Base-by-base conservation (phyloP, 2,329 filamentous ascomycete genomes). In the Colletotrichum sublineola region DNA sequence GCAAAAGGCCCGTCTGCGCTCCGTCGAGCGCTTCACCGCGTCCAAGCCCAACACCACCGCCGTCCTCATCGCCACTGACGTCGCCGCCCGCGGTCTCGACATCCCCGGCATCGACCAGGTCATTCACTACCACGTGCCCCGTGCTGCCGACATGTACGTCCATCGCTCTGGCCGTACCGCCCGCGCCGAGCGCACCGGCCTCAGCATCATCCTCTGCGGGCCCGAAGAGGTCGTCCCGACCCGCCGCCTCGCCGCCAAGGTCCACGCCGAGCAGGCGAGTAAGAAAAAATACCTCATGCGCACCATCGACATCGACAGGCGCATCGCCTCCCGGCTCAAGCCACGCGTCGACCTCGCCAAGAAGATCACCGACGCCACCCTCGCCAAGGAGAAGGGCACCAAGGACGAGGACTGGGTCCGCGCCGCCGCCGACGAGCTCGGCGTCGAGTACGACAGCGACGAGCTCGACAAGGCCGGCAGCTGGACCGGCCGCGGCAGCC, bases 81-180 rank as follows among this genome's bases (percentile, higher is more conserved):
- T 98, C 36, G 96, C 96, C 2, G 95, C 96, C 11, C 91, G 96
- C 74, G 96, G 96, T 82, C 90, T 99, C 60, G 96, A 99, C 80
- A 98, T 99, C 76, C 92, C 94, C 57, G 90, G 91, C 44, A 94
- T 98, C 58, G 93, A 98, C 76, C 88, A 97, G 18, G 93, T 99
- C 20, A 85, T 99, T 24, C 96, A 99, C 83, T 99, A 99, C 83
- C 96, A 99, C 81, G 91, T 98, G 0, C 96, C 96, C 1, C 93
- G 95, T 69, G 88, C 94, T 1, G 96, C 96, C 44, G 96, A 98
- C 81, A 93, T 93, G 60, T 99, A 99, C 79, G 95, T 99, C 18
- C 96, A 99, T 80, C 92, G 96, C 33, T 98, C 96, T 1, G 96
- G 96, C 15, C 93, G 96, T 75, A 98, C 96, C 1, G 96, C 96